Conservation (phyloP, 169 alveolate species). For the Perkinsus chesapeaki region DNA sequence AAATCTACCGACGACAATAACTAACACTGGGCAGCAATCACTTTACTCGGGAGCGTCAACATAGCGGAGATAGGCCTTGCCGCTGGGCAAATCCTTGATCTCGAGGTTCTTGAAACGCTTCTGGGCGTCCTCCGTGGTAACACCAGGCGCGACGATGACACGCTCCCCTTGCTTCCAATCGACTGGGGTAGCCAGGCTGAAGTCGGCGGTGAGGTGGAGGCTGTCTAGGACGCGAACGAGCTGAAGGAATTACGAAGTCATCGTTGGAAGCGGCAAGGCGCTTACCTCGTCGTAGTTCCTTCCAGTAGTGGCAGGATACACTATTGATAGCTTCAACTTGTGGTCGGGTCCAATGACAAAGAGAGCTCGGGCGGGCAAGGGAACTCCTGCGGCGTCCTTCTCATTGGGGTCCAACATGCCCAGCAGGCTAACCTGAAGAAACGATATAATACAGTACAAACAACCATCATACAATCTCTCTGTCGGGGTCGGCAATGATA, state of each 20-base stretch:
- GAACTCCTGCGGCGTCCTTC: conserved; percentile 47
- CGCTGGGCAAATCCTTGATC: conserved; percentile 16
- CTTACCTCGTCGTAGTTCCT: conserved; percentile 48
- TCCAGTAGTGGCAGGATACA: conserved; percentile 68
- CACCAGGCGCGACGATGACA: conserved; percentile 9
- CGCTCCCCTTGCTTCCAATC: conserved; percentile 28
- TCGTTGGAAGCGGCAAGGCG: background rate
- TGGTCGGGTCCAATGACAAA: conserved; percentile 47
- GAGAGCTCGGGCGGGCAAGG: conserved; percentile 54
- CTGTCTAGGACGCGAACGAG: background rate
- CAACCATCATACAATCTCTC: conserved; percentile 33
- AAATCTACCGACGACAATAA: too few species aligned
- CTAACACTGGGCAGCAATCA: too few species aligned
- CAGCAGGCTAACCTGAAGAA: conserved; percentile 22
- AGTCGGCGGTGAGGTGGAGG: background rate
- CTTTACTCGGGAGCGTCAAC: background rate
- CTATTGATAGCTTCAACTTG: conserved; percentile 39
- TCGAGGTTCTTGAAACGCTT: background rate
- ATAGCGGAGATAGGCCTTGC: conserved; percentile 29
- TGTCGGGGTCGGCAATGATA: conserved; percentile 38
- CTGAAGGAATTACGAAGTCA: background rate
- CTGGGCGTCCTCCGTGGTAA: conserved; percentile 25
- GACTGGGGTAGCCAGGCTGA: conserved; percentile 21
- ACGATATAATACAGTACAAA: conserved; percentile 16
- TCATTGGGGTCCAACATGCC: conserved; percentile 59